Conservation (phyloP, 1,139 yeast genomes). For the Hyphopichia burtonii region DNA sequence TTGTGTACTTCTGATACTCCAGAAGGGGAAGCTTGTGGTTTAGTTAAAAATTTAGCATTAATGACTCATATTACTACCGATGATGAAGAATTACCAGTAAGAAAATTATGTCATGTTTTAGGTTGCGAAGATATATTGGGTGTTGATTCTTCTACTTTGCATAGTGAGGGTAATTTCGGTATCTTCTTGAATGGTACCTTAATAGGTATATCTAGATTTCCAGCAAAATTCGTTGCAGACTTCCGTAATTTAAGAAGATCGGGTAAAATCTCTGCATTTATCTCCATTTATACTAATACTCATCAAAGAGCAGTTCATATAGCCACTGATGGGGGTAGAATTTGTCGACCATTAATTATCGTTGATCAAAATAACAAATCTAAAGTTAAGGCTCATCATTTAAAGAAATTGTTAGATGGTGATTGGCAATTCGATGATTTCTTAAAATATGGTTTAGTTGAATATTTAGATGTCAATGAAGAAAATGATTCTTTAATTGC, state of each 20-base stretch:
- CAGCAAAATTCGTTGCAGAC: conserved; percentile 71
- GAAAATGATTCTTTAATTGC: conserved; percentile 96
- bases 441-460: conserved; percentile 81
- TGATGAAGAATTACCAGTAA: conserved; percentile 91
- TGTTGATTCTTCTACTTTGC: conserved; percentile 82
- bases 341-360: conserved; percentile 93
- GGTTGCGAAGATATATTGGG: conserved; percentile 88
- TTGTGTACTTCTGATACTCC: conserved; percentile 98
- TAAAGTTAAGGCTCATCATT: conserved; percentile 69
- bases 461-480: conserved; percentile 94
- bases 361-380: conserved; percentile 67
- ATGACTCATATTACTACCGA: conserved; percentile 99
- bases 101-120: conserved; percentile 68
- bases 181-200: conserved; percentile 92
- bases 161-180: conserved; percentile 75
- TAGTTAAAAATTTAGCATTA: conserved; percentile 91
- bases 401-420: conserved; percentile 60
- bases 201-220: conserved; percentile 85
- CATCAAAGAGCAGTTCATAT: conserved; percentile 94
- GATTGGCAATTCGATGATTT: conserved; percentile 88
- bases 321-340: conserved; percentile 98
- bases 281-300: conserved; percentile 83
- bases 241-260: conserved; percentile 81
- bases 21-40: conserved; percentile 99
- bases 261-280: conserved; percentile 85